These are phyloP conservation scores for Inga leiocalycina DNA, from an alignment of 306 rosid species.

Conservation along the genomic window DNA sequence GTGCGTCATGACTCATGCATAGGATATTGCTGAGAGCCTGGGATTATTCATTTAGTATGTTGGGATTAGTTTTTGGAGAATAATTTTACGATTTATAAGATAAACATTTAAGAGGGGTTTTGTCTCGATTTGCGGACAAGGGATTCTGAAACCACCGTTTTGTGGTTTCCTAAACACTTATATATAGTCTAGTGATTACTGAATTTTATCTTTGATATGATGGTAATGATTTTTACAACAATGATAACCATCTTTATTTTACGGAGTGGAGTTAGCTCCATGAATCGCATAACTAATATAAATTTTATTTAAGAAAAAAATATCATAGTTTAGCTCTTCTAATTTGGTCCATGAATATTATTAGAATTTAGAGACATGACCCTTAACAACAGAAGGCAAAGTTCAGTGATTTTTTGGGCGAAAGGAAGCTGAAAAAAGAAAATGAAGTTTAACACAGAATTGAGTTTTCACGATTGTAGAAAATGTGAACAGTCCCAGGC, in stretches of 20 bases:
- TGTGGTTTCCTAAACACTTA: too few relatives aligned
- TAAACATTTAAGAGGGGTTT: too few relatives aligned
- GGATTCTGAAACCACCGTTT: too few relatives aligned
- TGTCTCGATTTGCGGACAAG: too few relatives aligned
- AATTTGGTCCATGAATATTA: not conserved
- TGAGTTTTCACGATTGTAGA: not conserved
- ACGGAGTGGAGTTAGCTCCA: not conserved
- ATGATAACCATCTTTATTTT: not conserved
- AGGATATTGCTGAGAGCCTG: not conserved
- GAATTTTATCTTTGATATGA: not conserved
- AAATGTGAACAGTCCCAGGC: slow-evolving; percentile 3
- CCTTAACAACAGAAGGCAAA: not conserved
- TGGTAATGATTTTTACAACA: not conserved
- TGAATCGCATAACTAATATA: not conserved
- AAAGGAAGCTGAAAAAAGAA: not conserved
- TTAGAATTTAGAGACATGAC: not conserved
- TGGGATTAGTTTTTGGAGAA: too few relatives aligned
- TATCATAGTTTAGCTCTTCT: not conserved
- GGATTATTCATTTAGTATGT: not conserved
- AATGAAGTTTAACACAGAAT: not conserved
- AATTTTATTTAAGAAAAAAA: not conserved
- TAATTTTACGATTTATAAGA: too few relatives aligned
- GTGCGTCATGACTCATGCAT: not conserved
- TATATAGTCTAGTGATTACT: not conserved
- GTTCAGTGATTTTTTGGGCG: not conserved